Base-by-base conservation (phyloP, 352 stramenopile genomes). In the Thalassiosira livingstoniorum region DNA sequence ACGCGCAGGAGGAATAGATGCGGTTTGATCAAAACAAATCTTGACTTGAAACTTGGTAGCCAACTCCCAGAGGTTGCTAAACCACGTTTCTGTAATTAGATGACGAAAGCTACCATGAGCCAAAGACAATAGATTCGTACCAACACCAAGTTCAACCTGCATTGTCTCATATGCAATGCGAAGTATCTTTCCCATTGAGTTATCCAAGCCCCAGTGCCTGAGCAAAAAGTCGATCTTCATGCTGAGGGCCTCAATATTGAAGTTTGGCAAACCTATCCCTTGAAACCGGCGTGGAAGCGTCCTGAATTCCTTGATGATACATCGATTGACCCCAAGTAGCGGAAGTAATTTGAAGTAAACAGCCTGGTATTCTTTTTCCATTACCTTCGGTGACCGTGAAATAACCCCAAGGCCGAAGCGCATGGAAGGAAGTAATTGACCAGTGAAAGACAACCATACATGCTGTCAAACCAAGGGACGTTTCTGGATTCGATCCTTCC, bases 51-150 rank as follows among this genome's bases (percentile, higher is more conserved):
- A 62, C 11, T 54, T n/a, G 0, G 32, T 29, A 21, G 62, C 35
- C 7, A 39, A 65, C n/a, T 71, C 23, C 58, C 60, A 78, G 18
- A 71, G 45, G 11, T 35, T 42, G 13, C 65, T 71, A 47, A 37
- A 70, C 70, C 70, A 78, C 42, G 58, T 72, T 13, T 70, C n/a
- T 4, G 58, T 78, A 2, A 58, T 45, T 4, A 78, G 32, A 29
- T 18, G 35, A 0, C 29, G 13, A 45, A 55, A 37, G 2, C 1
- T 5, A 0, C 27, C 5, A 54, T 62, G 68, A 27, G 35, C n/a
- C 0, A 4, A 34, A 35, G 31, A 4, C 3, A 75, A 57, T 55
- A 39, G 4, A 18, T 62, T 63, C 43, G 57, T n/a, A 35, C 23
- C 54, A 23, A 76, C 7, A 57, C 66, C 29, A 29, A 34, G 47